Evolutionary conservation across 371 early-diverging fungal genomes (phyloP), one percentile per base, ranked within the genome.

Genomic region (Massospora cicadina): DNA sequence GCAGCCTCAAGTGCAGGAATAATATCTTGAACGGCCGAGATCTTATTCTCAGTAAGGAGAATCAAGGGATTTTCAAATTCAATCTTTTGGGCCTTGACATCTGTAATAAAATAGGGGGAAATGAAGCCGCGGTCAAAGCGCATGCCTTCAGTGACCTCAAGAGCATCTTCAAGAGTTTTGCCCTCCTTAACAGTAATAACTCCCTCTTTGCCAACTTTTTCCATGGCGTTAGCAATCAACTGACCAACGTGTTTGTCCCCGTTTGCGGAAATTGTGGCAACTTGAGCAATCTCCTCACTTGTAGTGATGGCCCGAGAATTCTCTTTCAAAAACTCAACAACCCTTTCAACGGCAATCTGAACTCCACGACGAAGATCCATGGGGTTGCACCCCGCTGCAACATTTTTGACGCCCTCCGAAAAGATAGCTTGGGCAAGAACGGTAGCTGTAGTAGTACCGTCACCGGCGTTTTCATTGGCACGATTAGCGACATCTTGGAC

Each of bases 401-500:
- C 95, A 72, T 91, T 95, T 87, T 95, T 95, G 68, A 96, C 87
- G 72, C 98, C 98, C 78, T 98, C 97, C 67, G 87, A 81, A 77
- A 96, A 95, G 75, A 98, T 98, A 66, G 94, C 97, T 70, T 95
- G 93, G 63, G 98, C 88, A 60, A 98, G 83, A 30, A 98, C 94
- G 58, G 98, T 97, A 63, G 98, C 98, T 54, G 98, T 98, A 65
- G 98, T 98, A 57, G 98, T 98, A 70, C 98, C 98, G 77, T 98
- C 98, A 73, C 98, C 98, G 67, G 98, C 98, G 66, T 83, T 76
- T 76, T 98, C 98, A 75, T 98, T 98, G 69, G 98, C 93, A 85
- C 96, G 96, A 84, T 88, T 93, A 65, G 98, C 98, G 60, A 98
- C 98, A 75, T 98, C 97, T 79, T 96, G 96, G 66, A 98, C 95